Evolutionary conservation across 2,329 filamentous ascomycete species (phyloP), one percentile per base, ranked within the genome.

Genomic region (Mycosphaerella sp.): DNA sequence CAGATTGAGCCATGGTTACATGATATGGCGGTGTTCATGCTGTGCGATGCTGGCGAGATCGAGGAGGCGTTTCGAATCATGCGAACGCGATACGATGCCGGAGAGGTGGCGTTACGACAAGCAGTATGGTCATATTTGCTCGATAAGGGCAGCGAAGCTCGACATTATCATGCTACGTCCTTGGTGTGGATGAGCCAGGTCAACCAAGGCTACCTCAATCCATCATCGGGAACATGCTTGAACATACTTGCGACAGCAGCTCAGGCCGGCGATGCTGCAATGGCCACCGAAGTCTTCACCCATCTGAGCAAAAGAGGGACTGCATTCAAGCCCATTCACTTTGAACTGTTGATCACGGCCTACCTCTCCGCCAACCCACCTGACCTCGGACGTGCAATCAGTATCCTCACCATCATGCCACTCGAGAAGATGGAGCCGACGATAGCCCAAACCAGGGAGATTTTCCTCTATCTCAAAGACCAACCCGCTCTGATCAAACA

Each of bases 21-120:
- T 64, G 86, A 91, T 63, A 79, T 92, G 56, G 83, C 91, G 50
- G 78, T 90, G 52, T 87, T 87, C 66, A 80, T 81, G 17, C 79
- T 96, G 41, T 83, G 83, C 43, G 83, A 87, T 55, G 76, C 80
- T 41, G 81, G 82, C 6, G 90, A 93, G 67, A 74, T 90, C 34
- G 87, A 93, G 51, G 89, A 93, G 66, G 84, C 89, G 10, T 75
- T 91, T 56, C 74, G 79, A 43, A 72, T 95, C 26, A 76, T 93
- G 59, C 77, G 80, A 48, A 75, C 80, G 56, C 80, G 86, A 46
- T 68, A 76, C 26, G 70, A 75, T 38, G 70, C 74, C 36, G 55
- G 60, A 50, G 68, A 69, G 53, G 60, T 64, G 21, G 63, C 67
- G 11, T 73, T 84, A 51, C 78, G 76, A n/a, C 66, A 70, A 7